Evolutionary conservation across 495 filamentous ascomycete species (phyloP).

Genomic region (Durotheca rogersii): DNA sequence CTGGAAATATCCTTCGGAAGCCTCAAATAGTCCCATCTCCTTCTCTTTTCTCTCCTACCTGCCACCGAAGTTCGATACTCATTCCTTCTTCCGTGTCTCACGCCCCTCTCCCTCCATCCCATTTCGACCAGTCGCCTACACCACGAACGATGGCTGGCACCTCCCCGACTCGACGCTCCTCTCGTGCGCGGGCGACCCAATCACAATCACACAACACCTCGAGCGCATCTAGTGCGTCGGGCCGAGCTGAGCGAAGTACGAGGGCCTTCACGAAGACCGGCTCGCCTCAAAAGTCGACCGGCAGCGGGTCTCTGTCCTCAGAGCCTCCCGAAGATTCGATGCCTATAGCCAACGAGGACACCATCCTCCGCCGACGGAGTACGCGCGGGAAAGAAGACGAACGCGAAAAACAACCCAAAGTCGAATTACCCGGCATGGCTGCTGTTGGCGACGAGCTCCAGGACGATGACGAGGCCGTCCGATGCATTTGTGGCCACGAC

Average conservation of each 20-base stretch:
- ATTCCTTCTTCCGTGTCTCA: conserved; percentile 1
- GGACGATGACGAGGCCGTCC: conserved; percentile 90
- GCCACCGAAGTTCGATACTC: conserved; percentile 6
- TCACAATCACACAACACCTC: conserved; percentile 78
- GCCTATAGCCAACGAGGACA: conserved; percentile 42
- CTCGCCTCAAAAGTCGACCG: conserved; percentile 71
- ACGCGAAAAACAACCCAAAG: conserved; percentile 40
- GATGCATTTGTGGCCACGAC: conserved; percentile 90
- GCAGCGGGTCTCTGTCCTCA: conserved; percentile 70
- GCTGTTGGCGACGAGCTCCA: conserved; percentile 63
- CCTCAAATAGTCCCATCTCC: conserved; percentile 12
- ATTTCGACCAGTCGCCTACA: conserved; percentile 32
- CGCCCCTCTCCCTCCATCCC: conserved; percentile 15
- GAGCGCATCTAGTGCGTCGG: conserved; percentile 64
- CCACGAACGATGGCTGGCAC: conserved; percentile 51
- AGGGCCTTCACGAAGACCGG: conserved; percentile 68
- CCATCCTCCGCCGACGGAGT: conserved; percentile 57
- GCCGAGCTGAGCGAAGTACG: conserved; percentile 67
- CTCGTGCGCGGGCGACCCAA: conserved; percentile 82
- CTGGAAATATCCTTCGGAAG: conserved; percentile 5
- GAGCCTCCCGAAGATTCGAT: conserved; percentile 71
- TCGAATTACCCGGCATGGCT: conserved; percentile 52
- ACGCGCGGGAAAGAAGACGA: conserved; percentile 57
- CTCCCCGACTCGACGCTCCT: conserved; percentile 81
- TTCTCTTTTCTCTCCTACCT: not conserved